phyloP scores from a whole-genome alignment of 2,329 filamentous ascomycete genomes.

The Beauveria sp. region DNA sequence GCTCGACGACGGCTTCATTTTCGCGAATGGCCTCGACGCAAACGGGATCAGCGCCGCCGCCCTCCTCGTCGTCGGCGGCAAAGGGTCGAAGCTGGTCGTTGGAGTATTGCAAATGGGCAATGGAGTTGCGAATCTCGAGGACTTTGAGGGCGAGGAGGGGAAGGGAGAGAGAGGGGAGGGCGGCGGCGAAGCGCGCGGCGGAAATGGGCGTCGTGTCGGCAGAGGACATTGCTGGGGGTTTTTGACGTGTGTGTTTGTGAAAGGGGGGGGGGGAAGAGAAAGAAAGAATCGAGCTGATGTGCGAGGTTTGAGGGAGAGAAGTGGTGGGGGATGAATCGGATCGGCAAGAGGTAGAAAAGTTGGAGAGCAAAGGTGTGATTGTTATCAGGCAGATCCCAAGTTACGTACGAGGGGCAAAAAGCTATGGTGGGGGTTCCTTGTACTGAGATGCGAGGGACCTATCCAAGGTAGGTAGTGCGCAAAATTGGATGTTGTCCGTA shows the following conservation, averaged over 20 bases:
- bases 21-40: conserved; percentile 68
- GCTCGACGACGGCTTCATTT: conserved; percentile 60
- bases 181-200: conserved; percentile 55
- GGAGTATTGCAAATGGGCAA: conserved; percentile 65
- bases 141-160: conserved; percentile 65
- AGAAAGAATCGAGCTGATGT: not conserved
- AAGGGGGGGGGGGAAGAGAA: not conserved
- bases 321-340: not conserved
- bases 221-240: conserved; percentile 42
- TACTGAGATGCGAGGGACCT: no score
- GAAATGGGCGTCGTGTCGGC: conserved; percentile 54
- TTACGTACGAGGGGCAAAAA: conserved; percentile 1
- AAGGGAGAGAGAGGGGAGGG: conserved; percentile 59
- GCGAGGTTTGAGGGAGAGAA: not conserved
- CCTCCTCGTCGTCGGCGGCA: conserved; percentile 37
- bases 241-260: not conserved
- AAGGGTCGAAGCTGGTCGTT: conserved; percentile 67
- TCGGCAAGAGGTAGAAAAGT: not conserved
- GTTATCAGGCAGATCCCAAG: not conserved
- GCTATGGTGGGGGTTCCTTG: not conserved
- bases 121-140: conserved; percentile 67
- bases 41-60: conserved; percentile 21
- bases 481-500: no score
- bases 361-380: no score
- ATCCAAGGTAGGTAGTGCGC: no score